Conservation (phyloP, 129 eudicot genomes). For the Mikania micrantha region DNA sequence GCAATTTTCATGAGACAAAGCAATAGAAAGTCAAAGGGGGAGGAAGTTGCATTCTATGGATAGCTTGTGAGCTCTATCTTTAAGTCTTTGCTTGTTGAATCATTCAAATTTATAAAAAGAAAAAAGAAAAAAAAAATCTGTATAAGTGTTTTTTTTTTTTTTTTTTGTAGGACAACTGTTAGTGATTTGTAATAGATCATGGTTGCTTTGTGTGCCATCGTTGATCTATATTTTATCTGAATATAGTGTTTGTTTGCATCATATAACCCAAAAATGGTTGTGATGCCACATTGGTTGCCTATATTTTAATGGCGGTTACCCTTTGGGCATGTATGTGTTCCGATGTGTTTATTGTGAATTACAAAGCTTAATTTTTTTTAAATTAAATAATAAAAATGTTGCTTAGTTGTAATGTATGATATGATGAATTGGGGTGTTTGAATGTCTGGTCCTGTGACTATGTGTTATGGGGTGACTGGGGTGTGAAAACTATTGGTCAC, state of each 20-base stretch:
- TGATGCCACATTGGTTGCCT: slow-evolving; percentile 25
- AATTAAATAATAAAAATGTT: not conserved
- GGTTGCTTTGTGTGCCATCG: slow-evolving; percentile 31
- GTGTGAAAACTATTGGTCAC: no score
- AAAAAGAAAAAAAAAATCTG: slow-evolving; percentile 17
- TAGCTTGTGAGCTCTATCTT: slow-evolving; percentile 10
- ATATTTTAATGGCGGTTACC: slow-evolving; percentile 3
- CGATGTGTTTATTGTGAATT: no score
- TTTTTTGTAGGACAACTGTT: slow-evolving; percentile 32
- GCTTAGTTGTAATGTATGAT: not conserved
- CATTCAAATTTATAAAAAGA: not conserved
- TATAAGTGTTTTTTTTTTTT: slow-evolving; percentile 23
- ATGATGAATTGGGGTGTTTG: not conserved
- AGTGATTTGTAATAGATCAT: slow-evolving; percentile 32
- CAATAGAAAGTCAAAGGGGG: slow-evolving; percentile 13
- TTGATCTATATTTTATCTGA: slow-evolving; percentile 21
- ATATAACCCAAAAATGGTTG: slow-evolving; percentile 19
- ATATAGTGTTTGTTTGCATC: slow-evolving; percentile 32
- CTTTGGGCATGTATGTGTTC: not conserved
- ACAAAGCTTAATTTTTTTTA: not conserved
- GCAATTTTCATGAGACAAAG: slow-evolving; percentile 21
- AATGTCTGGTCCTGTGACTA: not conserved
- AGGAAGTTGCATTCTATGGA: slow-evolving; percentile 25
- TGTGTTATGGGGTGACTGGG: no score
- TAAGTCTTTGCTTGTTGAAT: slow-evolving; percentile 12